Percentiles rank a stretch among this genome's conserved stretches.
These are phyloP conservation scores for Boeremia lycopersici DNA, from an alignment of 2,329 filamentous ascomycete species.

Conservation along the genomic window DNA sequence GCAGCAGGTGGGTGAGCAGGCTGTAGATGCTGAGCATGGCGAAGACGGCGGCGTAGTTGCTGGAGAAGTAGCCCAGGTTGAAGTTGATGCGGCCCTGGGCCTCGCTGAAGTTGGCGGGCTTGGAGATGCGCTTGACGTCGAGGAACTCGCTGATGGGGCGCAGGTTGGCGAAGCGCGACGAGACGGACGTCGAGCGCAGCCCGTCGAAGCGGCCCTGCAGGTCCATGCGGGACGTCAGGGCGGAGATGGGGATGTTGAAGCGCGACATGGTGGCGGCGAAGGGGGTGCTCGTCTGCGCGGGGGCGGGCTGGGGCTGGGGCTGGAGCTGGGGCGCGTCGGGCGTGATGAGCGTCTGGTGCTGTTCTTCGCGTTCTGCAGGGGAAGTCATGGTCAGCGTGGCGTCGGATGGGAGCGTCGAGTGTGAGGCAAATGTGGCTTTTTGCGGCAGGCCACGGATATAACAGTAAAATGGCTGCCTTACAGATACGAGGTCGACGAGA, in stretches of 20 bases:
- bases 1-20: constrained; percentile 81
- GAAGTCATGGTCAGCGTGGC: constrained; percentile 36
- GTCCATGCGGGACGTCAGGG: constrained; percentile 88
- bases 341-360: constrained; percentile 33
- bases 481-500: constrained; percentile 15
- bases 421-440: constrained; percentile 40
- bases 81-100: constrained; percentile 94
- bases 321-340: constrained; percentile 21
- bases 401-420: neutral
- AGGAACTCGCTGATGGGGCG: constrained; percentile 91
- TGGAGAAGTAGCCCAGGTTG: constrained; percentile 96
- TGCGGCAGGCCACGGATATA: constrained; percentile 5
- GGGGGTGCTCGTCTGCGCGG: constrained; percentile 12
- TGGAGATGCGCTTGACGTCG: constrained; percentile 93
- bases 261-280: constrained; percentile 68
- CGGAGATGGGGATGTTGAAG: constrained; percentile 91
- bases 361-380: constrained; percentile 35
- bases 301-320: constrained; percentile 8
- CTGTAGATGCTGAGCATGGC: constrained; percentile 96
- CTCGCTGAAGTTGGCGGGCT: constrained; percentile 89
- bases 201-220: constrained; percentile 82
- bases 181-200: constrained; percentile 78
- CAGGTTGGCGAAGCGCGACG: constrained; percentile 87
- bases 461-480: constrained; percentile 38
- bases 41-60: constrained; percentile 96